These are phyloP conservation scores for Rhytidiadelphus loreus DNA, from an alignment of 225 moss, liverwort and hornwort genomes.

Conservation along the genomic window DNA sequence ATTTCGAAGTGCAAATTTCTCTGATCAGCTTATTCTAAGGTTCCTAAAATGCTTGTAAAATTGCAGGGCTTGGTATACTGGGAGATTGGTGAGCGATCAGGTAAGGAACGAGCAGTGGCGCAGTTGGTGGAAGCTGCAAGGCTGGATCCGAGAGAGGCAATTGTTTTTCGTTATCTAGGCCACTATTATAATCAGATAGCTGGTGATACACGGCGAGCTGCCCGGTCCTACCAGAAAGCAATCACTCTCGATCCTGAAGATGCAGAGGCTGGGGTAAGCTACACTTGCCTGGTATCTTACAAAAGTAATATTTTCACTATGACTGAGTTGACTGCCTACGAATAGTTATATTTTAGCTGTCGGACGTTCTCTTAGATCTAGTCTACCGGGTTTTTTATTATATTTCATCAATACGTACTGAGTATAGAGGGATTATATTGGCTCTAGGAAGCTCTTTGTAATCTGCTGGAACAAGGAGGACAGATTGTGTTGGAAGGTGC, in stretches of 20 bases:
- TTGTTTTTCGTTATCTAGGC: constrained; percentile 85
- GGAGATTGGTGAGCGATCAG: constrained; percentile 55
- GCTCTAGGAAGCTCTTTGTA: constrained; percentile 77
- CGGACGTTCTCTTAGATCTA: not conserved
- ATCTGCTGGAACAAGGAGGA: constrained; percentile 72
- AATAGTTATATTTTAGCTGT: not conserved
- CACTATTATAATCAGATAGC: constrained; percentile 69
- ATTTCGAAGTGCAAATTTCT: not conserved
- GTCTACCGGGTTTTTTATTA: not conserved
- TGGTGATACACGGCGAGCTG: constrained; percentile 67
- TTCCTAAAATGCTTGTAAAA: constrained; percentile 33
- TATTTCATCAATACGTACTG: not conserved
- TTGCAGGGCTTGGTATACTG: constrained; percentile 89
- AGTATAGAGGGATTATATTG: not conserved
- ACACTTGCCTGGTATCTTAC: not conserved
- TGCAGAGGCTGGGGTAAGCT: constrained; percentile 82
- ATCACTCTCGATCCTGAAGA: constrained; percentile 79
- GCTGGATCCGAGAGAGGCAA: constrained; percentile 74
- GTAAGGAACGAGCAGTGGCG: constrained; percentile 65
- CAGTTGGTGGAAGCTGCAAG: constrained; percentile 90
- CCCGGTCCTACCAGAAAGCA: constrained; percentile 88
- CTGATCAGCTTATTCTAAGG: not conserved
- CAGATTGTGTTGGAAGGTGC: constrained; percentile 76
- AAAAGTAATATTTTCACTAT: not conserved
- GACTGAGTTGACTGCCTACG: not conserved